Percentiles rank a stretch among this genome's conserved stretches.
Conservation (phyloP, 768 basidiomycete species). For the Russula olivacea region DNA sequence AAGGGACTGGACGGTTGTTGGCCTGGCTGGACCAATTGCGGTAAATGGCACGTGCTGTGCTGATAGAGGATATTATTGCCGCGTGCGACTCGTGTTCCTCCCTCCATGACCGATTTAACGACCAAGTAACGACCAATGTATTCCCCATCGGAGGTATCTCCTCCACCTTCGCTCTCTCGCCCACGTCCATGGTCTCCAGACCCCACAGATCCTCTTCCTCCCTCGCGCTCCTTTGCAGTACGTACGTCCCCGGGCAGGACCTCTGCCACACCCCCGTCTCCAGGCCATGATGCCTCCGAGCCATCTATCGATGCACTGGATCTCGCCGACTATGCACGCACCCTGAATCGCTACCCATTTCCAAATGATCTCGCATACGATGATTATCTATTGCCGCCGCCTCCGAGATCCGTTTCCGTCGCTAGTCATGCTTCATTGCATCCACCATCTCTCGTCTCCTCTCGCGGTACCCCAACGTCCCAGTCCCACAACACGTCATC, state of each 20-base stretch:
- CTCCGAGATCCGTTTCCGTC: conserved; percentile 16
- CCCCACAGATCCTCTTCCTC: conserved; percentile 42
- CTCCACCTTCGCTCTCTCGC: conserved; percentile 48
- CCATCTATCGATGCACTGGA: conserved; percentile 66
- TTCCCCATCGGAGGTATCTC: conserved; percentile 45
- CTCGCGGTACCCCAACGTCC: conserved; percentile 32
- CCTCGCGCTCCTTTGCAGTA: conserved; percentile 27
- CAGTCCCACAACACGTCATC: conserved; percentile 26
- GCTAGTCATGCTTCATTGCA: conserved; percentile 28
- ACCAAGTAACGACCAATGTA: conserved; percentile 34
- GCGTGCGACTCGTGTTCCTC: not conserved
- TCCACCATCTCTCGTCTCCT: conserved; percentile 33
- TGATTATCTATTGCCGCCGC: conserved; percentile 31
- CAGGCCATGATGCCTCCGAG: conserved; percentile 48
- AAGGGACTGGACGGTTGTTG: not conserved
- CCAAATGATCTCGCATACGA: conserved; percentile 28
- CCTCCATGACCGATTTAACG: conserved; percentile 11
- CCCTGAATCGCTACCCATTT: conserved; percentile 25
- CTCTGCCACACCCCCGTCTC: conserved; percentile 16
- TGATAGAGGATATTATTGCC: not conserved
- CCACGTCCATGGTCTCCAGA: conserved; percentile 62
- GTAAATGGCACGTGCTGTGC: conserved; percentile 2
- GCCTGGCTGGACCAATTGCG: conserved; percentile 8
- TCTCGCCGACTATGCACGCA: conserved; percentile 60
- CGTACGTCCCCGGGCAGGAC: conserved; percentile 25